Evolutionary conservation across 2,329 filamentous ascomycete genomes (phyloP).

Genomic region (Helotiales sp.): DNA sequence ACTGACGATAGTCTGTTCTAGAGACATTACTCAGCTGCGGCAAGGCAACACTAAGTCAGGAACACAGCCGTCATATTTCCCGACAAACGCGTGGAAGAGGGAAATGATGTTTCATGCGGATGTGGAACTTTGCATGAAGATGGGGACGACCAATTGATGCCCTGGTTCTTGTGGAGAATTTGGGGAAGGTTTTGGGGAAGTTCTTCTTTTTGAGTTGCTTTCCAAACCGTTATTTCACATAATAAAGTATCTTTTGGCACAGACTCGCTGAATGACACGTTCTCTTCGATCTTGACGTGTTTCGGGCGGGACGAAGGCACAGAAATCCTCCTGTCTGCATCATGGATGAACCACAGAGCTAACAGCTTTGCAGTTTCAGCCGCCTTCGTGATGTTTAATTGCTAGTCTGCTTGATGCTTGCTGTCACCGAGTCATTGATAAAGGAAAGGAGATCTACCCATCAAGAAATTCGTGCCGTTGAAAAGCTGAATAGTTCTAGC

Average conservation of each 20-base stretch:
- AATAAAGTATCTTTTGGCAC: background rate
- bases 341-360: background rate
- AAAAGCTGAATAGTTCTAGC: background rate
- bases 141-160: background rate
- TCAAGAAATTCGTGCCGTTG: background rate
- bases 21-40: background rate
- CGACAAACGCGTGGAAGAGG: background rate
- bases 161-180: background rate
- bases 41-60: background rate
- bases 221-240: background rate
- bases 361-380: background rate
- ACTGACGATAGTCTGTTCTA: background rate
- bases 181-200: background rate
- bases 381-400: background rate
- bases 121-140: background rate
- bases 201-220: background rate
- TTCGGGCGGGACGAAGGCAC: background rate
- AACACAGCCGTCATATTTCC: constrained; percentile 1
- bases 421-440: background rate
- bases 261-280: background rate
- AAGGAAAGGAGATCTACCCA: background rate
- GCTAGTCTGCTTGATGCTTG: background rate
- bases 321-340: background rate
- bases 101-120: background rate
- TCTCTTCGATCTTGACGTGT: background rate